Conservation (phyloP, 495 filamentous ascomycete genomes). For the Geoglossum glabrum region DNA sequence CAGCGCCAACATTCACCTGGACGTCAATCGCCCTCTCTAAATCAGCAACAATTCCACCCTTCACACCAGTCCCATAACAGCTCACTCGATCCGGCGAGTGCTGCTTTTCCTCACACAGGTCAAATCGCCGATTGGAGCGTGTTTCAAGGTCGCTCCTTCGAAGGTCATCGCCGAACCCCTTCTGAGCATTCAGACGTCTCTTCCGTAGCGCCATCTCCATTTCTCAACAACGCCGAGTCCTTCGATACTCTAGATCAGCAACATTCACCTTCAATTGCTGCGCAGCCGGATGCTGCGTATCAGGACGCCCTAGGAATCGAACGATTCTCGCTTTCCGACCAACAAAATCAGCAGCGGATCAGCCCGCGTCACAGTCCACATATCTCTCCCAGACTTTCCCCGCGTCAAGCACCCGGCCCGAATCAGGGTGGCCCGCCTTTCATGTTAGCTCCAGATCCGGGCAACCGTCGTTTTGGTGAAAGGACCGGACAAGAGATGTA, state of each 20-base stretch:
- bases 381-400: constrained; percentile 61
- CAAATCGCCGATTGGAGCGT: constrained; percentile 47
- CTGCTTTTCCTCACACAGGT: constrained; percentile 38
- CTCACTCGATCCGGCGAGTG: constrained; percentile 62
- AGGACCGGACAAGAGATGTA: constrained; percentile 33
- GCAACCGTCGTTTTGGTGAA: constrained; percentile 25
- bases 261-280: constrained; percentile 59
- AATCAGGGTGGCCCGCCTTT: constrained; percentile 28
- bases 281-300: constrained; percentile 51
- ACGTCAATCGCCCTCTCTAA: constrained; percentile 36
- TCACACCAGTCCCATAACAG: constrained; percentile 54
- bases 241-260: constrained; percentile 55
- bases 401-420: constrained; percentile 41
- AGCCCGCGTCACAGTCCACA: constrained; percentile 74
- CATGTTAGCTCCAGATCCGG: constrained; percentile 26
- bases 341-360: constrained; percentile 34
- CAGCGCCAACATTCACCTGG: background rate
- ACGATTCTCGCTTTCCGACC: constrained; percentile 66
- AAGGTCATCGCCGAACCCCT: constrained; percentile 57
- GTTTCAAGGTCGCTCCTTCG: constrained; percentile 51
- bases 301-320: constrained; percentile 59
- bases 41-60: constrained; percentile 34
- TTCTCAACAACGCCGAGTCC: constrained; percentile 52
- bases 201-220: constrained; percentile 63
- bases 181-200: constrained; percentile 83